These are phyloP conservation scores for Penicillium bialowiezense DNA, from an alignment of 495 filamentous ascomycete genomes.

Conservation along the genomic window DNA sequence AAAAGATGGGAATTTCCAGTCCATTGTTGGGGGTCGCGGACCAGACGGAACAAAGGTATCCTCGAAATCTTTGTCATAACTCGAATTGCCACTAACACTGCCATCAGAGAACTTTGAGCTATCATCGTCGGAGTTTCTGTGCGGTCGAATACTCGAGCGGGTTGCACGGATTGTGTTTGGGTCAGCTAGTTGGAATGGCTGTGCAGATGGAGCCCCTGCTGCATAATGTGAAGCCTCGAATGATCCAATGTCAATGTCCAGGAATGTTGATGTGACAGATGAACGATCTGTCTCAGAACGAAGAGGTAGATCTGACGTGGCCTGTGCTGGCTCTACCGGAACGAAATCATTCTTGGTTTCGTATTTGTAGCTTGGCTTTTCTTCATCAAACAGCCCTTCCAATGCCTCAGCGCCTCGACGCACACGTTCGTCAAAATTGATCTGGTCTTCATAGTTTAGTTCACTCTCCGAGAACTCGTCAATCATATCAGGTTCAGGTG, in stretches of 20 bases:
- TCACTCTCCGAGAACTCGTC: conserved; percentile 26
- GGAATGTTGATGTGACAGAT: conserved; percentile 47
- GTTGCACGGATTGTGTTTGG: conserved; percentile 51
- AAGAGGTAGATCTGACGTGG: conserved; percentile 46
- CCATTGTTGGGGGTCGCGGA: conserved; percentile 48
- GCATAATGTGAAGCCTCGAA: conserved; percentile 50
- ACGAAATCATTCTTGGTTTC: conserved; percentile 49
- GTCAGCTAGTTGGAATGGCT: conserved; percentile 48
- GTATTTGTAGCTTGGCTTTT: conserved; percentile 45
- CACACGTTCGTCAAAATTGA: conserved; percentile 48
- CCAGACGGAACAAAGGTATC: conserved; percentile 32
- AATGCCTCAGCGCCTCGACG: conserved; percentile 47
- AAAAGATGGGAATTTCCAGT: conserved; percentile 48
- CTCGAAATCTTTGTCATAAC: conserved; percentile 26
- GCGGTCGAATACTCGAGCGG: conserved; percentile 37
- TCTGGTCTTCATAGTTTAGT: conserved; percentile 38
- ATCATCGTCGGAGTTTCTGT: conserved; percentile 37
- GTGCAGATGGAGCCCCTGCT: conserved; percentile 38
- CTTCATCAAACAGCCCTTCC: conserved; percentile 47
- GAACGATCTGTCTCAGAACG: conserved; percentile 48
- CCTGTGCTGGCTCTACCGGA: conserved; percentile 32
- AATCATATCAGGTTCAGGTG: conserved; percentile 18
- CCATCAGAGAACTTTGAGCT: conserved; percentile 32
- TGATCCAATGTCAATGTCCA: conserved; percentile 47
- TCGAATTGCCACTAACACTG: conserved; percentile 22